Evolutionary conservation across 805 yeast species (phyloP).

Genomic region (Candida pseudoglaebosa): DNA sequence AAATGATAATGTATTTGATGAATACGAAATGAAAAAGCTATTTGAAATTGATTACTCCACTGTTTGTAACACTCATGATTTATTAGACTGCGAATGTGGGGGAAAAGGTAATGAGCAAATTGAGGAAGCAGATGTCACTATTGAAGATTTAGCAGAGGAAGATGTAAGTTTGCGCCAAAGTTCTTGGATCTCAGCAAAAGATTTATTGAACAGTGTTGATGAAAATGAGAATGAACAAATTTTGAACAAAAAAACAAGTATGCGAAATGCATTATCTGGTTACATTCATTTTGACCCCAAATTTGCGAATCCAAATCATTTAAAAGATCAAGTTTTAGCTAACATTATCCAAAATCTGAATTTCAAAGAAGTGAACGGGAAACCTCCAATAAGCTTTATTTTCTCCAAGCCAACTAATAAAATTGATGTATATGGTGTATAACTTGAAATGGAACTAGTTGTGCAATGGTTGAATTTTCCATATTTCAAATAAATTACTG

Average conservation of each 20-base stretch:
- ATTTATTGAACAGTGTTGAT: conserved; percentile 31
- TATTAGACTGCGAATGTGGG: conserved; percentile 59
- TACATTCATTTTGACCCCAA: conserved; percentile 62
- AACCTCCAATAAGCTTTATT: conserved; percentile 9
- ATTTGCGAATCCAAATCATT: conserved; percentile 1
- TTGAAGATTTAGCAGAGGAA: conserved; percentile 16
- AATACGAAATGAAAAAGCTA: conserved; percentile 66
- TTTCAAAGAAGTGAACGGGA: conserved; percentile 4
- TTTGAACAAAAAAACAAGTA: conserved; percentile 34
- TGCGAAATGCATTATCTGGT: conserved; percentile 56
- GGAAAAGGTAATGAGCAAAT: conserved; percentile 45
- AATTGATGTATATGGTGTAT: neutral
- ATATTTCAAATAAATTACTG: neutral
- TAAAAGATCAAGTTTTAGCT: conserved; percentile 17
- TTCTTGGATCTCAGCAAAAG: conserved; percentile 56
- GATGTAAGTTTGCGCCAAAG: conserved; percentile 8
- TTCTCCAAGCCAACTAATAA: conserved; percentile 1
- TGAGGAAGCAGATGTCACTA: conserved; percentile 12
- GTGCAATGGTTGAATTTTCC: conserved; percentile 9
- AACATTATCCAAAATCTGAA: conserved; percentile 6
- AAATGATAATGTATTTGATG: conserved; percentile 64
- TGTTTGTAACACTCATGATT: conserved; percentile 70
- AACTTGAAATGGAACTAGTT: neutral
- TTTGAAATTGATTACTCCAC: conserved; percentile 56
- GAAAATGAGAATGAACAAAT: conserved; percentile 16